A percentile compares a stretch with the other conserved stretches of the same genome.
Evolutionary conservation across 176 grass and related monocot species (phyloP).

Genomic region (Oropetium thomaeum): DNA sequence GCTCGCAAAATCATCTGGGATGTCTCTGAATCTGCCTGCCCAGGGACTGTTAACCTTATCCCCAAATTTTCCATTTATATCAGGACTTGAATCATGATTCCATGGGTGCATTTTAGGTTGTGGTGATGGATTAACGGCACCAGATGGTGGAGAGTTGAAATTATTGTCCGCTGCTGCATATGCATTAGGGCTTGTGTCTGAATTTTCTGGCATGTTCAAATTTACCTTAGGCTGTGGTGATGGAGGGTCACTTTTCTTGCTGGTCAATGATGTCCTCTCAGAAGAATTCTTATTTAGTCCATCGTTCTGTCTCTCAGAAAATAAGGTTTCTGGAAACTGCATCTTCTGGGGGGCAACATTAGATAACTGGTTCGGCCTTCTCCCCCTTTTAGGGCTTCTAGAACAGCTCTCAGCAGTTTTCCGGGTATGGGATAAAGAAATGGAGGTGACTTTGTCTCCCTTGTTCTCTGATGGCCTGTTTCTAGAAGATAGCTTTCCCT

Average conservation of each 20-base stretch:
- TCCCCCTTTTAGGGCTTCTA: conserved; percentile 45
- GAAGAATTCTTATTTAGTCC: conserved; percentile 45
- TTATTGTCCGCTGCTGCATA: conserved; percentile 27
- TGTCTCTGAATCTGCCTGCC: conserved; percentile 37
- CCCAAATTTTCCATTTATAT: conserved; percentile 30
- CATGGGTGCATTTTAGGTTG: conserved; percentile 40
- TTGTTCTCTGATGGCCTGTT: conserved; percentile 35
- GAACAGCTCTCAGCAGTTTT: conserved; percentile 37
- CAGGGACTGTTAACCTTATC: conserved; percentile 40
- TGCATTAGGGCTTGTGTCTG: conserved; percentile 37
- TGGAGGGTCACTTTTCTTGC: conserved; percentile 31
- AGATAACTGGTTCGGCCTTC: conserved; percentile 14
- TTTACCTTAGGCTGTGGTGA: neutral
- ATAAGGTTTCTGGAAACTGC: conserved; percentile 38
- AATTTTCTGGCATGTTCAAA: conserved; percentile 30
- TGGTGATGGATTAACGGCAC: conserved; percentile 35
- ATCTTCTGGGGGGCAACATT: conserved; percentile 34
- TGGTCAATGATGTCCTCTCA: conserved; percentile 36
- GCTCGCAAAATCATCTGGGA: conserved; percentile 49
- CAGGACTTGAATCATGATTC: conserved; percentile 40
- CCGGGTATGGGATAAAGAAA: conserved; percentile 38
- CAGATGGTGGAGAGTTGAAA: conserved; percentile 27
- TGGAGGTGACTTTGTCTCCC: conserved; percentile 39
- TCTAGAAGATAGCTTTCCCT: conserved; percentile 30
- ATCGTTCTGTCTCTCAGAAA: conserved; percentile 19